Conservation (phyloP, 129 eudicot genomes). For the Oenanthe sinensis region DNA sequence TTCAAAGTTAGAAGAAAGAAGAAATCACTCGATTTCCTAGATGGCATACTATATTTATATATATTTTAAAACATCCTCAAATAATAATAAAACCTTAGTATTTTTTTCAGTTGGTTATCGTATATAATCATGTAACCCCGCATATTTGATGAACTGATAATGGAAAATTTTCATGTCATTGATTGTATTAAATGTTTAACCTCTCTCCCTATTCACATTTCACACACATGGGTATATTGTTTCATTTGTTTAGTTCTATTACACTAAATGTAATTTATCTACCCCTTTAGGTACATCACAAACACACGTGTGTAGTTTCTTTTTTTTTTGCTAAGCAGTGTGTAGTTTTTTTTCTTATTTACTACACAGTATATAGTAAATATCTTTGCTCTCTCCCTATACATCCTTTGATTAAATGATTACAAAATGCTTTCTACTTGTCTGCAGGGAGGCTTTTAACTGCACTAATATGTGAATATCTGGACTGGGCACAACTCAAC, state of each 20-base stretch:
- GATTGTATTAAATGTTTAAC: neutral
- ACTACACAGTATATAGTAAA: neutral
- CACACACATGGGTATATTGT: neutral
- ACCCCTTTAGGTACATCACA: neutral
- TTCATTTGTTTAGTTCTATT: neutral
- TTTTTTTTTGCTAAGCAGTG: neutral
- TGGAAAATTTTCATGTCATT: neutral
- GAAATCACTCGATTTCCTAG: too few species aligned
- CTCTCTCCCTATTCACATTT: neutral
- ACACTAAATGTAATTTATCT: neutral
- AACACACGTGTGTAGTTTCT: neutral
- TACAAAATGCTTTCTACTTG: neutral
- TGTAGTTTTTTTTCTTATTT: neutral
- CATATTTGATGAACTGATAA: neutral
- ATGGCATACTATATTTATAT: too few species aligned
- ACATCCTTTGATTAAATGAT: neutral
- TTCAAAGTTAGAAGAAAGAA: too few species aligned
- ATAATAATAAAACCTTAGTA: too few species aligned
- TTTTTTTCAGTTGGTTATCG: neutral
- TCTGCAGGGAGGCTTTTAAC: constrained; percentile 80
- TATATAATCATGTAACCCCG: neutral
- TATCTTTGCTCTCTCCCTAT: neutral
- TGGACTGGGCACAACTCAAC: constrained; percentile 92
- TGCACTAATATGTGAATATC: constrained; percentile 84
- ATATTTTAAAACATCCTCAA: too few species aligned